Percentiles rank a stretch among this genome's conserved stretches.
These are phyloP conservation scores for Yarrowia sp. DNA, from an alignment of 805 yeast species.

Conservation along the genomic window DNA sequence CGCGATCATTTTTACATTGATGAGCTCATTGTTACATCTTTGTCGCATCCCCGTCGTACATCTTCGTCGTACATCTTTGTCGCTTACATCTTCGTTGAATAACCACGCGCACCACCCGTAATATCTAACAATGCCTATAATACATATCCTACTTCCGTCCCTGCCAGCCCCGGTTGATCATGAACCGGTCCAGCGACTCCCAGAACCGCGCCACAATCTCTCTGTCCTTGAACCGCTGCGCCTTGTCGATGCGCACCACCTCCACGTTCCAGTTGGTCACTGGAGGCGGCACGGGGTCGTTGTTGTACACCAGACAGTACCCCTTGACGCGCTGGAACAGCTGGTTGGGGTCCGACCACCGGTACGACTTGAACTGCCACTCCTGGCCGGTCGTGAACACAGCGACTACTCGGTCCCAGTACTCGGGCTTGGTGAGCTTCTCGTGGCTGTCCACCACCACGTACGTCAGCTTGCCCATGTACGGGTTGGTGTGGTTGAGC, in stretches of 20 bases:
- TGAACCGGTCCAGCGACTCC: conserved; percentile 74
- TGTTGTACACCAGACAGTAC: conserved; percentile 68
- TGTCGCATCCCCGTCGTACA: too few relatives aligned
- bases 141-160: conserved; percentile 22
- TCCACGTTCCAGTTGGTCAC: conserved; percentile 88
- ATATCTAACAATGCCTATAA: neutral
- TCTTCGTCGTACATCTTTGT: too few relatives aligned
- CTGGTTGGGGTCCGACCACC: conserved; percentile 73
- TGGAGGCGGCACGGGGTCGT: conserved; percentile 73
- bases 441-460: conserved; percentile 87
- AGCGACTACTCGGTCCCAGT: conserved; percentile 97
- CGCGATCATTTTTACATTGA: too few relatives aligned
- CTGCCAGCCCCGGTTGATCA: conserved; percentile 63
- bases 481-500: conserved; percentile 42
- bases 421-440: conserved; percentile 85
- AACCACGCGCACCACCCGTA: neutral
- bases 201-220: conserved; percentile 84
- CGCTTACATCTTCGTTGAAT: too few relatives aligned
- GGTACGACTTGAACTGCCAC: conserved; percentile 93
- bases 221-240: conserved; percentile 80
- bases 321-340: conserved; percentile 85
- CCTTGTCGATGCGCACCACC: conserved; percentile 72
- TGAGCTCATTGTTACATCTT: too few relatives aligned
- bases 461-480: conserved; percentile 60
- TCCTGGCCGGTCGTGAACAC: conserved; percentile 95